These are phyloP conservation scores for Xylariaceae sp. DNA, from an alignment of 2,329 filamentous ascomycete genomes.

Conservation along the genomic window DNA sequence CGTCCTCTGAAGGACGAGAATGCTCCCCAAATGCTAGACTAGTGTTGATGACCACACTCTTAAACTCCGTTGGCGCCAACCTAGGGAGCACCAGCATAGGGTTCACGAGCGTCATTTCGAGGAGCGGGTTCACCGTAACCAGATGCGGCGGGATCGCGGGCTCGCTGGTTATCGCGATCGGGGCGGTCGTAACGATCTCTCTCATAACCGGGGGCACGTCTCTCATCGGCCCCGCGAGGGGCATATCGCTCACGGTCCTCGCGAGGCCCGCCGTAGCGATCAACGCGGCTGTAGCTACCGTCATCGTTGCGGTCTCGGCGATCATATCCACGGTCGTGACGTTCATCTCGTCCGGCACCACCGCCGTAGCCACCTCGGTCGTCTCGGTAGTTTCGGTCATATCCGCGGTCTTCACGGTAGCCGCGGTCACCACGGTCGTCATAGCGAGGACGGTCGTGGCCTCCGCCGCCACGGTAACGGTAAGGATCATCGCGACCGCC, in stretches of 20 bases:
- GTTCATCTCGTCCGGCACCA: slow-evolving; percentile 24
- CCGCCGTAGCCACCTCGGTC: slow-evolving; percentile 35
- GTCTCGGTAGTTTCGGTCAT: slow-evolving; percentile 36
- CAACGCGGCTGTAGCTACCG: slow-evolving; percentile 25
- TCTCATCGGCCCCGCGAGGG: slow-evolving; percentile 24
- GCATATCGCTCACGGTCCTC: slow-evolving; percentile 30
- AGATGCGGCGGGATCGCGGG: slow-evolving; percentile 37
- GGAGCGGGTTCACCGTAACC: slow-evolving; percentile 40
- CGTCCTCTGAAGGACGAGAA: slow-evolving; percentile 17
- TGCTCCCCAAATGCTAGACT: slow-evolving; percentile 26
- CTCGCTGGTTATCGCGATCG: slow-evolving; percentile 36
- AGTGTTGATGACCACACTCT: slow-evolving; percentile 22
- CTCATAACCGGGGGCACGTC: slow-evolving; percentile 25
- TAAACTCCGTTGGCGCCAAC: slow-evolving; percentile 14
- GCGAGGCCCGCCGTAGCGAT: slow-evolving; percentile 28
- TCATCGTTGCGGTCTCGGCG: slow-evolving; percentile 40
- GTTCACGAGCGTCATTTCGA: slow-evolving; percentile 39
- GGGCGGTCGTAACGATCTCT: slow-evolving; percentile 44
- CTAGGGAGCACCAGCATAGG: slow-evolving; percentile 39
- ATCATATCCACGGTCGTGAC: slow-evolving; percentile 47
- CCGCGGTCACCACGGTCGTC: slow-evolving; percentile 42
- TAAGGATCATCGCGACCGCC: slow-evolving; percentile 53
- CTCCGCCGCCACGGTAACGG: slow-evolving; percentile 50
- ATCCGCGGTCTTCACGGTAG: slow-evolving; percentile 41
- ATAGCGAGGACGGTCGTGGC: slow-evolving; percentile 36